Conservation (phyloP, 129 eudicot species). For the Flaveria ramosissima region DNA sequence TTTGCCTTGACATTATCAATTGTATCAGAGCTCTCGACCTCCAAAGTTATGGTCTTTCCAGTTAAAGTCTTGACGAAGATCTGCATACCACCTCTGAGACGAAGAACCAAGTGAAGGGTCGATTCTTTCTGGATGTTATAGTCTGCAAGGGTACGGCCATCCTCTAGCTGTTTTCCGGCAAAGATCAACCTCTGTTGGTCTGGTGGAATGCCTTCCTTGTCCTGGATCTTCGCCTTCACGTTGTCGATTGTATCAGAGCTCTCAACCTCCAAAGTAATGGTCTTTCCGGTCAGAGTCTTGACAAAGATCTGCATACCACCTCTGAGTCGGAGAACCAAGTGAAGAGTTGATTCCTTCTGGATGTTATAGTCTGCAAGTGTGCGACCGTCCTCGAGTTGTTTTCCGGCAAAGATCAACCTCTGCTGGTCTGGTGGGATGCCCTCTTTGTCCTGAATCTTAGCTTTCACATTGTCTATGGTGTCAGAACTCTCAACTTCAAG, state of each 20-base stretch:
- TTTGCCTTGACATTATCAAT: not conserved
- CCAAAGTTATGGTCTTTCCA: not conserved
- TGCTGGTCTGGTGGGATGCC: slow-evolving; percentile 28
- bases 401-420: slow-evolving; percentile 23
- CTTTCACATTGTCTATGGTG: slow-evolving; percentile 30
- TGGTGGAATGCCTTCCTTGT: not conserved
- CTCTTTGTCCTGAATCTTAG: slow-evolving; percentile 30
- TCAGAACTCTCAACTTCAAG: slow-evolving; percentile 28
- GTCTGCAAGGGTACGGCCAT: not conserved
- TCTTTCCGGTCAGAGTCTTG: not conserved
- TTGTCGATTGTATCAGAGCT: not conserved
- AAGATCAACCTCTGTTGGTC: not conserved
- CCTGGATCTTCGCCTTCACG: not conserved
- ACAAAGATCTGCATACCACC: not conserved
- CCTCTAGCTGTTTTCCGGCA: not conserved
- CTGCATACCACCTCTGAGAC: not conserved
- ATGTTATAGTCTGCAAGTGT: slow-evolving; percentile 26
- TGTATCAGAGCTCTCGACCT: not conserved
- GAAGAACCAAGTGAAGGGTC: not conserved
- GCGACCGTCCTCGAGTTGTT: slow-evolving; percentile 16
- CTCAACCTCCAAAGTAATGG: not conserved
- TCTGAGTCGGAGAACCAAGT: not conserved
- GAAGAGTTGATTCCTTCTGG: not conserved
- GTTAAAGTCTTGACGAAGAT: not conserved
- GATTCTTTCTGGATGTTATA: not conserved